Base-by-base conservation (phyloP, 2,329 filamentous ascomycete genomes). In the Paecilomyces formosus region DNA sequence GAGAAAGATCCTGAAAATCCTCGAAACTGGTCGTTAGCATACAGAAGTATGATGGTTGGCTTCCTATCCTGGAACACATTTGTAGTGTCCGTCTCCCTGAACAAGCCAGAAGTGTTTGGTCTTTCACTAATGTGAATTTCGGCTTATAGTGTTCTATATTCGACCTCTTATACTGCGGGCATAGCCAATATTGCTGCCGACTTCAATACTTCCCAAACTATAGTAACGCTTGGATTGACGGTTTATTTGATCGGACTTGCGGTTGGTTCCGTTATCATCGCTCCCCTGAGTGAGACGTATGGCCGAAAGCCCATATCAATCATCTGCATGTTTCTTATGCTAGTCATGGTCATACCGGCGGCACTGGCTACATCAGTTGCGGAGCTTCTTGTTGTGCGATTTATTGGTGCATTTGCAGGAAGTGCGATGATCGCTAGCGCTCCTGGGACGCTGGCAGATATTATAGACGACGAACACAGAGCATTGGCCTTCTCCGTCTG, bases 401-500 rank as follows among this genome's bases (percentile, higher is more conserved):
- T 92, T 71, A 84, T 94, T 62, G 87, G 85, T 30, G 88, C 87
- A 7, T 73, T 91, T 57, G 90, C 87, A 55, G 88, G 90, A 3
- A 84, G 89, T 5, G 90, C 88, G 50, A 88, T 95, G 84, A 86
- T 96, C 26, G 85, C 86, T 12, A 96, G 95, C 69, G 85, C 88
- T 1, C 90, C 92, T 0, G 92, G 92, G 2, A 90, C 87, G 7
- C 83, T 96, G 11, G 86, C 89, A 28, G 92, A 97, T 71, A 87
- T 96, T 55, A 86, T 90, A n/a, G 81, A 82, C 13, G 89, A 93
- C 53, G 85, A 95, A 54, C 85, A 89, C 66, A 85, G 92, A 15
- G 90, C 90, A 2, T 76, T 94, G n/a, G 88, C 88, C 50, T 90
- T 96, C 74, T 90, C 86, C 3, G 80, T 96, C 33, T 96, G 91